These are phyloP conservation scores for Alloascoidea africana DNA, from an alignment of 805 yeast species.

Conservation along the genomic window DNA sequence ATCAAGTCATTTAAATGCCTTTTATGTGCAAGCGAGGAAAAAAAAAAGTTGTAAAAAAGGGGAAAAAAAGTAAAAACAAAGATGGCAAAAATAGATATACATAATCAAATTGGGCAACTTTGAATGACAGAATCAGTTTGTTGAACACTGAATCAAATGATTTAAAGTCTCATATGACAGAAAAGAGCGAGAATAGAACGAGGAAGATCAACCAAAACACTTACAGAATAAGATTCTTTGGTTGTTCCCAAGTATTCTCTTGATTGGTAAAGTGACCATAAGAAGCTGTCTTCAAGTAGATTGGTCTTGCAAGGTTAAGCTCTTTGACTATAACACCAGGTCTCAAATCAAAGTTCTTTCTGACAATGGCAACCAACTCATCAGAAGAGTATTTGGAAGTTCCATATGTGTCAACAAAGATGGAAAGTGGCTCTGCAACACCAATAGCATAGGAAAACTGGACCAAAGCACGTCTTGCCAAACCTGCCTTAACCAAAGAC, in stretches of 20 bases:
- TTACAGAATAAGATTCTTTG: conserved; percentile 34
- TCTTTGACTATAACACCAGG: conserved; percentile 98
- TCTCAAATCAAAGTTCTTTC: conserved; percentile 94
- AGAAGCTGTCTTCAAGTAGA: conserved; percentile 96
- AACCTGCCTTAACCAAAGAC: conserved; percentile 87
- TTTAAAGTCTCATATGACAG: neutral
- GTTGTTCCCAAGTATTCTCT: conserved; percentile 97
- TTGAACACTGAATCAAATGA: conserved; percentile 1
- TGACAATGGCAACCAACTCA: conserved; percentile 83
- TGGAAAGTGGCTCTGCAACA: conserved; percentile 98
- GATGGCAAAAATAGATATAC: neutral
- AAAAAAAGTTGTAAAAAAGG: neutral
- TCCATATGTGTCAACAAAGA: conserved; percentile 96
- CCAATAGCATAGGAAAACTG: conserved; percentile 99
- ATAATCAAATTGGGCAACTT: neutral
- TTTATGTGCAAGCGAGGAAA: neutral
- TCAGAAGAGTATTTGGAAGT: conserved; percentile 82
- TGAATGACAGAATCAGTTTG: neutral
- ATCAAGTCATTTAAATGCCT: neutral
- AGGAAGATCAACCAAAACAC: conserved; percentile 2
- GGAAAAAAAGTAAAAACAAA: neutral
- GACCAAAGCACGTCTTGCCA: conserved; percentile 93
- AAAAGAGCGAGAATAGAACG: neutral
- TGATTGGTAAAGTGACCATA: conserved; percentile 99
- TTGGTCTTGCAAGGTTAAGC: conserved; percentile 96